A percentile compares a stretch with the other conserved stretches of the same genome.
phyloP scores from a whole-genome alignment of 345 rosid species.

The Streptanthus diversifolius region DNA sequence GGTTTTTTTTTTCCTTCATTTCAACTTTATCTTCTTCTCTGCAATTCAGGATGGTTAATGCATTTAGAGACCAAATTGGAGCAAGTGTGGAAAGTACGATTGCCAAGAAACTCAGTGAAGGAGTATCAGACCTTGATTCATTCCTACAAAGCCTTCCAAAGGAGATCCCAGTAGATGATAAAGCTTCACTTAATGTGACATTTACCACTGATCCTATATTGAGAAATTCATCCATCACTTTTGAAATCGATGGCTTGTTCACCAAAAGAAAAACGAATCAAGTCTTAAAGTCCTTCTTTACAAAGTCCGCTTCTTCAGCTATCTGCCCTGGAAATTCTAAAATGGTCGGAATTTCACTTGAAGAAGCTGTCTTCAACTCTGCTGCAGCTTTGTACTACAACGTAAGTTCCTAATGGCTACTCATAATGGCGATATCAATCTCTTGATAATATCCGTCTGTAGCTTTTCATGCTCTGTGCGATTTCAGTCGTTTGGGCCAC shows the following conservation, averaged over 20 bases:
- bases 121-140: slow-evolving; percentile 70
- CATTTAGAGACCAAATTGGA: slow-evolving; percentile 70
- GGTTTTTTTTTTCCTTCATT: neutral
- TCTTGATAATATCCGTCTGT: neutral
- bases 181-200: slow-evolving; percentile 83
- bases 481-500: neutral
- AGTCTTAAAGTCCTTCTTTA: slow-evolving; percentile 13
- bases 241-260: slow-evolving; percentile 83
- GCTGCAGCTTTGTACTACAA: slow-evolving; percentile 82
- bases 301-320: slow-evolving; percentile 43
- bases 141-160: slow-evolving; percentile 77
- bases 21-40: slow-evolving; percentile 11
- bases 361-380: slow-evolving; percentile 84
- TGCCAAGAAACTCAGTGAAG: slow-evolving; percentile 64
- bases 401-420: slow-evolving; percentile 47
- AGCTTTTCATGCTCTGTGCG: neutral
- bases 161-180: slow-evolving; percentile 83
- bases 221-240: slow-evolving; percentile 69
- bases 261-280: slow-evolving; percentile 37
- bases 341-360: slow-evolving; percentile 89
- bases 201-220: slow-evolving; percentile 63
- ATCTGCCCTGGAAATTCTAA: slow-evolving; percentile 57
- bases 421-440: neutral
- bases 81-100: slow-evolving; percentile 85
- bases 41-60: slow-evolving; percentile 72